These are phyloP conservation scores for Pulveroboletus frians DNA, from an alignment of 768 basidiomycete species.

Conservation along the genomic window DNA sequence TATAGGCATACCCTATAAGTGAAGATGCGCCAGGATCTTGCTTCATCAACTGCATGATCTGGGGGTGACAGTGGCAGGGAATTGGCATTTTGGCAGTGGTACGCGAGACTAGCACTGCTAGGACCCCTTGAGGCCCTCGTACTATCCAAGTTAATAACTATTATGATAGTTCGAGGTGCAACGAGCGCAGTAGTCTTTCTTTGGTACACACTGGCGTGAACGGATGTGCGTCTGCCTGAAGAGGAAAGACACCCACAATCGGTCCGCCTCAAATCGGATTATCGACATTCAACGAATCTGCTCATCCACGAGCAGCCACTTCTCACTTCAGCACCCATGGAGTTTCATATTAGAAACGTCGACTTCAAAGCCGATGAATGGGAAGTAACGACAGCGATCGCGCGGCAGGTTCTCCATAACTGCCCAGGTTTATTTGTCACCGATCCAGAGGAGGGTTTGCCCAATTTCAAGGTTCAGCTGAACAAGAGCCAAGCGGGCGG, in stretches of 20 bases:
- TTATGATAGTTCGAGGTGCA: background rate
- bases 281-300: slow-evolving; percentile 2
- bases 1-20: slow-evolving; percentile 31
- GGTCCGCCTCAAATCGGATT: background rate
- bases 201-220: background rate
- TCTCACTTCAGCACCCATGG: slow-evolving; percentile 28
- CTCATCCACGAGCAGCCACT: background rate
- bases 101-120: background rate
- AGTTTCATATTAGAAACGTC: slow-evolving; percentile 33
- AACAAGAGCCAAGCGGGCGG: slow-evolving; percentile 45
- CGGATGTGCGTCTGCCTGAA: slow-evolving; percentile 6
- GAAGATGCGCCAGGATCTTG: background rate
- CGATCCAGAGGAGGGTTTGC: slow-evolving; percentile 18
- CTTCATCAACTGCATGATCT: background rate
- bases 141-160: background rate
- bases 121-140: background rate
- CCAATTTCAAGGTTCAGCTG: slow-evolving; percentile 63
- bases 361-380: slow-evolving; percentile 41
- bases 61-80: background rate
- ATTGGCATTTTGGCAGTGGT: background rate
- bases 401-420: slow-evolving; percentile 45
- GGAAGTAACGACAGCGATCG: slow-evolving; percentile 54
- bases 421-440: slow-evolving; percentile 27
- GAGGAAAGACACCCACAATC: background rate
- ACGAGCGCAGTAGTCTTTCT: background rate